Conservation (phyloP, 2,329 filamentous ascomycete genomes). For the Hymenoscyphus fraxineus region DNA sequence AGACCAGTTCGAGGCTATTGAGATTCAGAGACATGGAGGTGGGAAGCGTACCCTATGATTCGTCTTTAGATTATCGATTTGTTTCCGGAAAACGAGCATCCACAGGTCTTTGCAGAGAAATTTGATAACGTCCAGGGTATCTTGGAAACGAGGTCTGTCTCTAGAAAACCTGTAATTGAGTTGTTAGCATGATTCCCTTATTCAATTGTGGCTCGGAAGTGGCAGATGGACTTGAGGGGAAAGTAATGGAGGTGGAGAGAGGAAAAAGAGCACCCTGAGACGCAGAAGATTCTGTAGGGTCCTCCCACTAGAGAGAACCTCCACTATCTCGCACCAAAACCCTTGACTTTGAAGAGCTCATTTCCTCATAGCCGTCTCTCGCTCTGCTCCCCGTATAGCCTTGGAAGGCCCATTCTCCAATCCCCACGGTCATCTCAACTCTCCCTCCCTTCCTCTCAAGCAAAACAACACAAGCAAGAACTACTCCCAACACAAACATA, state of each 20-base stretch:
- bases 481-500: slow-evolving; percentile 40
- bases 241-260: neutral
- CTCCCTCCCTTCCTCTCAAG: neutral
- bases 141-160: slow-evolving; percentile 82
- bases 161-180: slow-evolving; percentile 61
- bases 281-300: neutral
- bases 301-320: neutral
- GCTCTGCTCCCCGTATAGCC: neutral
- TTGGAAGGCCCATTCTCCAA: neutral
- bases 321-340: neutral
- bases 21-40: neutral
- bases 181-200: neutral
- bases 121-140: slow-evolving; percentile 94
- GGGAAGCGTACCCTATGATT: slow-evolving; percentile 71
- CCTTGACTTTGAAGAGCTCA: neutral
- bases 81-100: slow-evolving; percentile 91
- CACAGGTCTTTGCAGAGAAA: slow-evolving; percentile 98
- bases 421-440: neutral
- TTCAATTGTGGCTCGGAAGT: neutral
- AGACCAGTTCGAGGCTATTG: no score
- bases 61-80: slow-evolving; percentile 97
- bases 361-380: neutral
- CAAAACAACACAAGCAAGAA: neutral
- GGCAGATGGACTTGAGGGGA: neutral
- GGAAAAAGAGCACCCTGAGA: neutral